Conservation (phyloP, 345 rosid genomes). For the Eucalyptus albens region DNA sequence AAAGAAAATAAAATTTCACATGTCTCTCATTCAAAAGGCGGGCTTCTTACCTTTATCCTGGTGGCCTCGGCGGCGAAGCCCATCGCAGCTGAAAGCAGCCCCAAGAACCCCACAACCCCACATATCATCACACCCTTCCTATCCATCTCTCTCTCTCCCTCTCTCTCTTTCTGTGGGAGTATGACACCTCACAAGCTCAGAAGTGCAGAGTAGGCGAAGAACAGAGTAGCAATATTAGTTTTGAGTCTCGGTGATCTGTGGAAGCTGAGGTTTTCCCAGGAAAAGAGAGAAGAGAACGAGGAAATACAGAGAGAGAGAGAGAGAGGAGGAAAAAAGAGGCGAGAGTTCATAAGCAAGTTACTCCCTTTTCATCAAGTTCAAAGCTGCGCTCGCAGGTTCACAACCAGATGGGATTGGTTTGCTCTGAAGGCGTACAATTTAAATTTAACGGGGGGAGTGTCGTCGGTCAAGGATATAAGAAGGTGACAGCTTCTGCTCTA, state of each 20-base stretch:
- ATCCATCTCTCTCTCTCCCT: conserved; percentile 25
- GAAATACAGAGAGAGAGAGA: neutral
- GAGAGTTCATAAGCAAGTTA: neutral
- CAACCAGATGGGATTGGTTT: neutral
- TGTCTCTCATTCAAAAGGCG: neutral
- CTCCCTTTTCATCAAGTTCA: neutral
- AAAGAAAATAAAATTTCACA: neutral
- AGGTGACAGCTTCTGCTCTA: neutral
- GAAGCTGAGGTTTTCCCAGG: neutral
- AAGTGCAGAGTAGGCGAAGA: neutral
- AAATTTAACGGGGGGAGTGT: neutral
- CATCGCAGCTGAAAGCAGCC: conserved; percentile 56
- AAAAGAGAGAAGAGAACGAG: neutral
- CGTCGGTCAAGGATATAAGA: neutral
- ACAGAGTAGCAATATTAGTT: neutral
- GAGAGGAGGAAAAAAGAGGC: too few species aligned
- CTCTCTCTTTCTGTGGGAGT: neutral
- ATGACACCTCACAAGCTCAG: neutral
- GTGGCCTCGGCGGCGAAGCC: conserved; percentile 89
- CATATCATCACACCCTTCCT: conserved; percentile 43
- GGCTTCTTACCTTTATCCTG: conserved; percentile 44
- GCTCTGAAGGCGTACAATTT: neutral
- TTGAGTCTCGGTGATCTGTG: neutral
- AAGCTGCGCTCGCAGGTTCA: neutral
- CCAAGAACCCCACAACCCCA: conserved; percentile 45